Conservation (phyloP, 768 basidiomycete genomes). For the Auriscalpium vulgare region DNA sequence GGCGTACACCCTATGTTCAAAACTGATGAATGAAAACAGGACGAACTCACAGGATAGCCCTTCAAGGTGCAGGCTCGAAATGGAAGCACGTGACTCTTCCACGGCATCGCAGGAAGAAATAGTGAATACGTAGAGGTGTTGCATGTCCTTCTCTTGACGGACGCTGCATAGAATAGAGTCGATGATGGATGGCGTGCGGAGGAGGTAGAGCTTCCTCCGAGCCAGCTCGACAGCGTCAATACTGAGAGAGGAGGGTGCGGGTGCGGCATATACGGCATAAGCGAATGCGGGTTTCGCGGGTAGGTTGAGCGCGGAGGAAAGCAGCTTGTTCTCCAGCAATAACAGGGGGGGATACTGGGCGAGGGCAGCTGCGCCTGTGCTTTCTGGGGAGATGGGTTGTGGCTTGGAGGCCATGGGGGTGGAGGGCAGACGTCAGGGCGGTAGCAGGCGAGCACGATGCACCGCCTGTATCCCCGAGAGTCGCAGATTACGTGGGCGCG, state of each 20-base stretch:
- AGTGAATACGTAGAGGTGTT: constrained; percentile 52
- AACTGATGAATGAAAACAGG: too few species aligned
- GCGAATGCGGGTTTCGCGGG: constrained; percentile 35
- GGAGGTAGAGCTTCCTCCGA: constrained; percentile 38
- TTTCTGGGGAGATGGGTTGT: constrained; percentile 19
- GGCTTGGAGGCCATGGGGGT: constrained; percentile 21
- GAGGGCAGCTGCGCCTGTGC: constrained; percentile 22
- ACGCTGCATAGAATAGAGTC: constrained; percentile 47
- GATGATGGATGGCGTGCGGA: constrained; percentile 32
- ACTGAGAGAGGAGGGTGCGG: constrained; percentile 18
- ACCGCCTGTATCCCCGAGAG: too few species aligned
- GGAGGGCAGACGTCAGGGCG: too few species aligned
- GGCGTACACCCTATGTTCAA: too few species aligned
- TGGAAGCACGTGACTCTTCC: constrained; percentile 23
- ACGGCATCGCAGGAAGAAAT: constrained; percentile 31
- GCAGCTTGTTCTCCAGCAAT: constrained; percentile 31
- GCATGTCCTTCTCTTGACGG: constrained; percentile 34
- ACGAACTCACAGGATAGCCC: constrained; percentile 42
- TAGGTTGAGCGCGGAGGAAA: constrained; percentile 40
- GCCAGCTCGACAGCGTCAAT: constrained; percentile 47
- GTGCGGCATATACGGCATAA: constrained; percentile 37
- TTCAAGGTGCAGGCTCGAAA: constrained; percentile 37
- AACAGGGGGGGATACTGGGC: constrained; percentile 25
- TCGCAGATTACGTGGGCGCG: too few species aligned
- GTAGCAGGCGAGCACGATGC: too few species aligned